Percentiles rank a stretch among this genome's conserved stretches.
Conservation (phyloP, 108 stramenopile genomes). For the Nitzschia sp. region DNA sequence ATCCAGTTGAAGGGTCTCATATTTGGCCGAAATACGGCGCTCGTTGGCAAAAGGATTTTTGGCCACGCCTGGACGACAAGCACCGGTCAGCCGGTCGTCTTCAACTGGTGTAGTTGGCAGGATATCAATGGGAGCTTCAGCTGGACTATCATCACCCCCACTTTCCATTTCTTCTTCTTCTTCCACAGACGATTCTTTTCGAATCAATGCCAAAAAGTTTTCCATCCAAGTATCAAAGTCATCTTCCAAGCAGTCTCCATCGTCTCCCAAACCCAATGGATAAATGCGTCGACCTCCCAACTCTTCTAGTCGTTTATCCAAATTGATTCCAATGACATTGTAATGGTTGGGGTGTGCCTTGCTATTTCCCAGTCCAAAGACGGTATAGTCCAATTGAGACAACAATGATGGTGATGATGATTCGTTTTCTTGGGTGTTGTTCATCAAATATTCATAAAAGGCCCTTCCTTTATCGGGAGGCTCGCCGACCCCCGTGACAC, state of each 20-base stretch:
- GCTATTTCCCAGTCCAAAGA: constrained; percentile 91
- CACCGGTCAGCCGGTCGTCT: not conserved
- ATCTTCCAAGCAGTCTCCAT: constrained; percentile 88
- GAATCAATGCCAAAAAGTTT: constrained; percentile 42
- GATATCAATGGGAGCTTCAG: not conserved
- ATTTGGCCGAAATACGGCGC: constrained; percentile 38
- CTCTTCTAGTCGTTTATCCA: constrained; percentile 63
- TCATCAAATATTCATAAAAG: constrained; percentile 29
- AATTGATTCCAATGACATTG: constrained; percentile 79
- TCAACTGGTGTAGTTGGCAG: not conserved
- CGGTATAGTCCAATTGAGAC: constrained; percentile 48
- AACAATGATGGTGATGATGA: constrained; percentile 10
- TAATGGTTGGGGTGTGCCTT: constrained; percentile 87
- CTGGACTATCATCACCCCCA: too few relatives aligned
- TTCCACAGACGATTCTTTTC: constrained; percentile 18
- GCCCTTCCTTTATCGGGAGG: constrained; percentile 31
- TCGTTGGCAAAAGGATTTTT: constrained; percentile 19
- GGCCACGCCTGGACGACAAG: not conserved
- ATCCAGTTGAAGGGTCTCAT: constrained; percentile 31
- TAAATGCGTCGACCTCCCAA: constrained; percentile 67
- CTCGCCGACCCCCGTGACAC: constrained; percentile 40
- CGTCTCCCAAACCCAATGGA: constrained; percentile 87
- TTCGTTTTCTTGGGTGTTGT: not conserved
- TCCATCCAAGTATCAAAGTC: constrained; percentile 93
- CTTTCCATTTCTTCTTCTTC: too few relatives aligned